phyloP scores from a whole-genome alignment of 768 basidiomycete species.

The Pleurotus tuber-regium region DNA sequence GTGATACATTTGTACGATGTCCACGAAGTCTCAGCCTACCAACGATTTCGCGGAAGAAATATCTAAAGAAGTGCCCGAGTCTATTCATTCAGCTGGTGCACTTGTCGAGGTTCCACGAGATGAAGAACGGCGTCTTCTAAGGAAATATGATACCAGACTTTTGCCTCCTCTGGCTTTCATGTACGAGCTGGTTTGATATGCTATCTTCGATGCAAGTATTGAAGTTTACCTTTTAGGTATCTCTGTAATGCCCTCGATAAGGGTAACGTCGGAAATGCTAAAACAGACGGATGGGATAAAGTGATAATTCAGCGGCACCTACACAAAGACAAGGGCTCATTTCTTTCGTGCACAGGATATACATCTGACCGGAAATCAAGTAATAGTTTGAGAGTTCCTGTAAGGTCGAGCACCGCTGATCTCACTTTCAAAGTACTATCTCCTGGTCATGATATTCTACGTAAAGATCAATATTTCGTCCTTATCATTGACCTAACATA shows the following conservation, averaged over 20 bases:
- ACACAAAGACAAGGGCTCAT: no score
- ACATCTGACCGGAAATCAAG: constrained; percentile 42
- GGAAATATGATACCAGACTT: constrained; percentile 41
- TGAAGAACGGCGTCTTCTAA: constrained; percentile 30
- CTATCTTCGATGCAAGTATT: not conserved
- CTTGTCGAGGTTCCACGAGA: constrained; percentile 8
- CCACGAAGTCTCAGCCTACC: not conserved
- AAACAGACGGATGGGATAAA: constrained; percentile 50
- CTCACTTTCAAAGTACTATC: constrained; percentile 34
- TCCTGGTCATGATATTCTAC: constrained; percentile 48
- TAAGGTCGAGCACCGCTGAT: constrained; percentile 2
- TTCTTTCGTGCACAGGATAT: no score
- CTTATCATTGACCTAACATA: no score
- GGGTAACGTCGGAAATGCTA: constrained; percentile 51
- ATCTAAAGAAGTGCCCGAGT: constrained; percentile 1
- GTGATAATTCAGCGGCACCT: no score
- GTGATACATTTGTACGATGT: not conserved
- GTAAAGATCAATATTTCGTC: constrained; percentile 21
- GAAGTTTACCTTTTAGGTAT: constrained; percentile 32
- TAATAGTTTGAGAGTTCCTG: constrained; percentile 10
- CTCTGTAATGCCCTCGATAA: constrained; percentile 49
- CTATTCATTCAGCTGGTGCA: not conserved
- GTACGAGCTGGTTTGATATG: constrained; percentile 20
- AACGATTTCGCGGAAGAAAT: not conserved
- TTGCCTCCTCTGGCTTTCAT: constrained; percentile 43